These are phyloP conservation scores for Phytophthora vignae DNA, from an alignment of 352 stramenopile species.

Conservation along the genomic window DNA sequence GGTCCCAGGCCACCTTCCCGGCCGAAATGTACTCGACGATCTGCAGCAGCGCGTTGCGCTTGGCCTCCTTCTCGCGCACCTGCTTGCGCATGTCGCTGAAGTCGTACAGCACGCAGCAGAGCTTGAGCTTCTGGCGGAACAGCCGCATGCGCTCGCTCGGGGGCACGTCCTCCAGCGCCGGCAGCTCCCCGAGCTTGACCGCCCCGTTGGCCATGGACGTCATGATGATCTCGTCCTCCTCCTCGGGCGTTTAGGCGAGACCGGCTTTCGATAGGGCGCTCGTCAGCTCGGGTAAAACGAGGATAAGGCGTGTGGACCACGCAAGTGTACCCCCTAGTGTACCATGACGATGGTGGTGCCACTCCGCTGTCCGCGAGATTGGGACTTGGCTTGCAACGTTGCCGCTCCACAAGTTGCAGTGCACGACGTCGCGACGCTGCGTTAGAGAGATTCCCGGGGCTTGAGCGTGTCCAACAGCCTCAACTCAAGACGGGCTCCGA, in stretches of 20 bases:
- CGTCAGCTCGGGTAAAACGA: too few species aligned
- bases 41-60: conserved; percentile 97
- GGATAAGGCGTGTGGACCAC: too few species aligned
- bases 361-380: not conserved
- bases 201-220: conserved; percentile 30
- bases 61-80: conserved; percentile 80
- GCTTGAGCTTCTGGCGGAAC: conserved; percentile 73
- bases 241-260: not conserved
- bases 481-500: conserved; percentile 2
- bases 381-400: not conserved
- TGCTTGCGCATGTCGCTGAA: conserved; percentile 69
- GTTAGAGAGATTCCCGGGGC: not conserved
- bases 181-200: conserved; percentile 63
- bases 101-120: conserved; percentile 67
- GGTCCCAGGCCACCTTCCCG: conserved; percentile 72
- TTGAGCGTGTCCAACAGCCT: conserved; percentile 6
- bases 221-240: conserved; percentile 20
- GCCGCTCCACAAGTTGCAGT: not conserved
- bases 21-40: conserved; percentile 97
- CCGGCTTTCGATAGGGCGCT: conserved; percentile 16
- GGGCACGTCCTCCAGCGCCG: conserved; percentile 63
- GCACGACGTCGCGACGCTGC: conserved; percentile 16
- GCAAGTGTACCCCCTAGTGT: too few species aligned
- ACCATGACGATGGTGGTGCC: not conserved
- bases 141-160: conserved; percentile 66